phyloP scores from a whole-genome alignment of 495 filamentous ascomycete genomes.

The Poronia punctata region DNA sequence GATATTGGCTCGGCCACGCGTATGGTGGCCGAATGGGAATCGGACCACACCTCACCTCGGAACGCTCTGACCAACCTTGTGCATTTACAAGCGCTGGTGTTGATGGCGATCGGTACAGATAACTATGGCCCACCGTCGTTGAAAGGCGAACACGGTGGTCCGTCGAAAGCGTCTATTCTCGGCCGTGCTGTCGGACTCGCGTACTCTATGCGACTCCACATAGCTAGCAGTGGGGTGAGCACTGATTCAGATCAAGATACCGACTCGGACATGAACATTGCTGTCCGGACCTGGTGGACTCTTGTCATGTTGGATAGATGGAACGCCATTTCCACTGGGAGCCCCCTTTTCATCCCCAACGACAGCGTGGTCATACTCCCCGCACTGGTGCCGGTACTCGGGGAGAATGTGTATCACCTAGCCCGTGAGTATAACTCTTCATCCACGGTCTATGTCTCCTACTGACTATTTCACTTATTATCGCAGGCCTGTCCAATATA shows the following conservation, averaged over 20 bases:
- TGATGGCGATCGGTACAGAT: conserved; percentile 55
- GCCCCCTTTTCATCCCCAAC: conserved; percentile 52
- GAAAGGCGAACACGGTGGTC: conserved; percentile 25
- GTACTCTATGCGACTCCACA: conserved; percentile 50
- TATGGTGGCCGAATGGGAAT: conserved; percentile 48
- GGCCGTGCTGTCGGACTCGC: conserved; percentile 54
- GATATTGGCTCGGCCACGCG: conserved; percentile 40
- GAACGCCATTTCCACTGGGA: conserved; percentile 62
- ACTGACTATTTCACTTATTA: conserved; percentile 17
- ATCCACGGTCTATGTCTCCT: conserved; percentile 3
- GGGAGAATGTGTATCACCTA: conserved; percentile 56
- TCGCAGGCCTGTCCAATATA: conserved; percentile 33
- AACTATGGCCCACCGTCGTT: conserved; percentile 32
- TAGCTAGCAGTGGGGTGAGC: conserved; percentile 20
- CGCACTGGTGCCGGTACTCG: conserved; percentile 59
- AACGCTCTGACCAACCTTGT: conserved; percentile 48
- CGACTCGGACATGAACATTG: conserved; percentile 65
- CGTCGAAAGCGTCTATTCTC: conserved; percentile 36
- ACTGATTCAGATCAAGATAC: conserved; percentile 39
- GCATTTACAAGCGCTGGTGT: conserved; percentile 55
- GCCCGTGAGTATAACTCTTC: conserved; percentile 51
- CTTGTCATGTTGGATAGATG: conserved; percentile 68
- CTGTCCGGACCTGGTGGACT: conserved; percentile 66
- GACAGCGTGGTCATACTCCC: conserved; percentile 52
- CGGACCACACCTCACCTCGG: conserved; percentile 34